A percentile compares a stretch with the other conserved stretches of the same genome.
These are phyloP conservation scores for Clathrus columnatus DNA, from an alignment of 768 basidiomycete genomes.

Conservation along the genomic window DNA sequence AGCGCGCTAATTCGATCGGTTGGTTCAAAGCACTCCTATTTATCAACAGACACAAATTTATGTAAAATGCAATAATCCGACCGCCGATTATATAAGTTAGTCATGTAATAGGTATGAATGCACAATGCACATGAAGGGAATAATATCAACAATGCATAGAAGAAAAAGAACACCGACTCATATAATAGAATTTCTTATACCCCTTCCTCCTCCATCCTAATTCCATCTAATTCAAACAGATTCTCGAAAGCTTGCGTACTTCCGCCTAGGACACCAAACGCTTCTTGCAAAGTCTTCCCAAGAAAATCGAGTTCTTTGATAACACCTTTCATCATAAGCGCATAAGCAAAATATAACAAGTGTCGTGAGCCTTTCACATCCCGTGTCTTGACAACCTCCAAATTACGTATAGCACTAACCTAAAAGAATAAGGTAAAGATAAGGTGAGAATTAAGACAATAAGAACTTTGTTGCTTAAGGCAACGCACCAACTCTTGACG, in stretches of 20 bases:
- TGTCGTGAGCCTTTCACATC: slow-evolving; percentile 77
- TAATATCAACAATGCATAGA: neutral
- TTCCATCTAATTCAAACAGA: slow-evolving; percentile 38
- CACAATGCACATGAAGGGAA: neutral
- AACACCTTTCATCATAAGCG: slow-evolving; percentile 88
- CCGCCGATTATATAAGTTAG: neutral
- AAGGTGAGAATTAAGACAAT: neutral
- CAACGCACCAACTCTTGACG: slow-evolving; percentile 62
- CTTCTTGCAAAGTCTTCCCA: slow-evolving; percentile 72
- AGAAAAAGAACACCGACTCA: neutral
- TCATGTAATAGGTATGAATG: neutral
- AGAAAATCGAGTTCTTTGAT: slow-evolving; percentile 81
- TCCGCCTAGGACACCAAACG: slow-evolving; percentile 90
- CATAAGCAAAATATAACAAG: slow-evolving; percentile 90
- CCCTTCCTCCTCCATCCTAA: slow-evolving; percentile 1
- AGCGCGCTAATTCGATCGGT: too few relatives aligned
- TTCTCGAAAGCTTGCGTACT: slow-evolving; percentile 74
- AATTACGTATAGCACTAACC: slow-evolving; percentile 73
- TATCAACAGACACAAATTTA: too few relatives aligned
- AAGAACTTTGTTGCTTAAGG: neutral
- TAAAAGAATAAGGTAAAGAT: slow-evolving; percentile 19
- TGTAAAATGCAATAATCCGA: too few relatives aligned
- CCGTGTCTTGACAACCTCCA: slow-evolving; percentile 84
- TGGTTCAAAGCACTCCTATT: too few relatives aligned
- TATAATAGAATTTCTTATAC: too few relatives aligned